These are phyloP conservation scores for Microcera coccophila DNA, from an alignment of 2,329 filamentous ascomycete genomes.

Conservation along the genomic window DNA sequence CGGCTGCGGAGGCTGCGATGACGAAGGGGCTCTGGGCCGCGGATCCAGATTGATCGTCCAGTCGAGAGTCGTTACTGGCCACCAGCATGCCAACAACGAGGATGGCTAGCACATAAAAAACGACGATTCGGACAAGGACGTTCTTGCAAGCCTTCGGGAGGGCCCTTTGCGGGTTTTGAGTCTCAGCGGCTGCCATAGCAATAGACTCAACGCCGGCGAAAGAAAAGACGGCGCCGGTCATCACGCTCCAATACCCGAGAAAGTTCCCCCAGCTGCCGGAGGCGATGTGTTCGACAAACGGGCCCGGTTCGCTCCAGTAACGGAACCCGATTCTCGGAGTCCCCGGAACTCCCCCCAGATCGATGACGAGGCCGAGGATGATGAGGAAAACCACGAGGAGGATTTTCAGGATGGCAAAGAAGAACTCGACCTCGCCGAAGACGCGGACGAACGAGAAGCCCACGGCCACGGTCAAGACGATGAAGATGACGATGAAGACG, in stretches of 20 bases:
- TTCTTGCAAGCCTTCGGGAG: slow-evolving; percentile 55
- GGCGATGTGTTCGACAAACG: slow-evolving; percentile 63
- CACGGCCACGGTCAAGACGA: slow-evolving; percentile 52
- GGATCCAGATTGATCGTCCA: slow-evolving; percentile 43
- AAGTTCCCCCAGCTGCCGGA: slow-evolving; percentile 58
- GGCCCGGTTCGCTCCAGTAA: slow-evolving; percentile 67
- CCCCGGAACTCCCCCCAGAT: slow-evolving; percentile 58
- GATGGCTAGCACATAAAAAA: slow-evolving; percentile 62
- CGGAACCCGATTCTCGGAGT: slow-evolving; percentile 59
- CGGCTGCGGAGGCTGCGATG: slow-evolving; percentile 65
- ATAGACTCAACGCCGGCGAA: slow-evolving; percentile 63
- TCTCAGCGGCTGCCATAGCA: slow-evolving; percentile 60
- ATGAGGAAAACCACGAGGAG: slow-evolving; percentile 59
- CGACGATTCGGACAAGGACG: slow-evolving; percentile 54
- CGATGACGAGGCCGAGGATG: slow-evolving; percentile 58
- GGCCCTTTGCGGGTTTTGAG: slow-evolving; percentile 50
- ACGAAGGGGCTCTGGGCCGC: slow-evolving; percentile 58
- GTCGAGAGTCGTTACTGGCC: slow-evolving; percentile 52
- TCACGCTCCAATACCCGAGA: slow-evolving; percentile 61
- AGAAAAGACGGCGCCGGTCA: slow-evolving; percentile 62
- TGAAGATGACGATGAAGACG: slow-evolving; percentile 46
- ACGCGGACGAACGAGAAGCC: slow-evolving; percentile 56
- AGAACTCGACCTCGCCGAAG: slow-evolving; percentile 57
- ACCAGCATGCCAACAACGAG: slow-evolving; percentile 69
- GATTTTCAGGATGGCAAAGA: slow-evolving; percentile 53